Evolutionary conservation across 768 basidiomycete species (phyloP).

Genomic region (Tulasnella sp.): DNA sequence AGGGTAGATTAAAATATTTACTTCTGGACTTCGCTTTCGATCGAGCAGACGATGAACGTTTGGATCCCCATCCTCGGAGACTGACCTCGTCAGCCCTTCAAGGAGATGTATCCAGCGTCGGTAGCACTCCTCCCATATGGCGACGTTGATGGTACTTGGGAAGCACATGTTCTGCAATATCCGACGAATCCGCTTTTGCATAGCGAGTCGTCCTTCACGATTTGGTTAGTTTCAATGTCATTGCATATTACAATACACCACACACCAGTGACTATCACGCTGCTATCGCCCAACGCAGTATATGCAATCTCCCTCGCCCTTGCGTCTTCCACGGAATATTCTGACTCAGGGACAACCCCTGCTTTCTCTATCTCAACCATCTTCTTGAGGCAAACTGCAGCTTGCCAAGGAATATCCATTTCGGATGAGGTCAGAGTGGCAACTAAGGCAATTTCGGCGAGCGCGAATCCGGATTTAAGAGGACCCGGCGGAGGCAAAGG

Average conservation of each 20-base stretch:
- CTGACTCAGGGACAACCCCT: constrained; percentile 25
- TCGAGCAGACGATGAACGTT: constrained; percentile 5
- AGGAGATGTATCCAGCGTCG: constrained; percentile 62
- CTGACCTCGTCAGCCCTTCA: constrained; percentile 41
- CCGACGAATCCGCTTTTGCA: constrained; percentile 74
- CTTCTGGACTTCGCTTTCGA: constrained; percentile 17
- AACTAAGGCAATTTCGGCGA: constrained; percentile 66
- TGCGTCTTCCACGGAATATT: constrained; percentile 11
- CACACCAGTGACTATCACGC: constrained; percentile 59
- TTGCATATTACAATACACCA: constrained; percentile 9
- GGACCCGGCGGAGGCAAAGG: background rate
- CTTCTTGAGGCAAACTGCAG: constrained; percentile 60
- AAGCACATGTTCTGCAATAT: constrained; percentile 56
- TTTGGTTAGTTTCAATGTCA: background rate
- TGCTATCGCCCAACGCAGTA: constrained; percentile 50
- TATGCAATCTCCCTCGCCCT: constrained; percentile 17
- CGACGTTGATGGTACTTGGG: constrained; percentile 59
- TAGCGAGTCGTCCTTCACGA: constrained; percentile 56
- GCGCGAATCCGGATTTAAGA: constrained; percentile 46
- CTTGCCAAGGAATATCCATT: constrained; percentile 54
- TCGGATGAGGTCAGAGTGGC: constrained; percentile 65
- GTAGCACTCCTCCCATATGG: constrained; percentile 78
- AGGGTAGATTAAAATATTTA: background rate
- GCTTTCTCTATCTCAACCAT: constrained; percentile 61
- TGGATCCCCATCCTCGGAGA: constrained; percentile 25